Evolutionary conservation across 169 alveolate species (phyloP).

Genomic region (Plasmodium sp.): DNA sequence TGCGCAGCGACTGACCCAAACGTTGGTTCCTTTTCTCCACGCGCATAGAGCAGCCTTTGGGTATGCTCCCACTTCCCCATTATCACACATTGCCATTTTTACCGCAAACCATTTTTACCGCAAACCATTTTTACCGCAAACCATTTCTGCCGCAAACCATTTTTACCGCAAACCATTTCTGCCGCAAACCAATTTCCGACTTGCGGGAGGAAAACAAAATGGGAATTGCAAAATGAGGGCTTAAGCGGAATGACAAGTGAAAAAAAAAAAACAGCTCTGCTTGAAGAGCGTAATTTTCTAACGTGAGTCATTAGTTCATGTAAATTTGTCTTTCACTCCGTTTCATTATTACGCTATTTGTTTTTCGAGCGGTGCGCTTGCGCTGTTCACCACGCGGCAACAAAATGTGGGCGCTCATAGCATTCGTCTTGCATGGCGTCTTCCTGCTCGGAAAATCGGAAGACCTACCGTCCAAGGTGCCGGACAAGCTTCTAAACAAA

Average conservation of each 20-base stretch:
- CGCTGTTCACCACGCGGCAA: not conserved
- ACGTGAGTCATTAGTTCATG: not conserved
- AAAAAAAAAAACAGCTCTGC: not conserved
- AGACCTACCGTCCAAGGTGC: not conserved
- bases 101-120: not conserved
- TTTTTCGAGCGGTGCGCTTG: not conserved
- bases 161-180: not conserved
- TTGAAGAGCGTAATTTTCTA: not conserved
- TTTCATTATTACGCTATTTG: not conserved
- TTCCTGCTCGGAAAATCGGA: slow-evolving; percentile 9
- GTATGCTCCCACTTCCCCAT: not conserved
- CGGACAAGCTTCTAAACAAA: slow-evolving; percentile 26
- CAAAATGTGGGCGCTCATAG: slow-evolving; percentile 7
- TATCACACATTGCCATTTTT: not conserved
- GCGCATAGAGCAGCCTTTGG: not conserved
- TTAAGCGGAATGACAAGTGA: not conserved
- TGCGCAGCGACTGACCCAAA: not conserved
- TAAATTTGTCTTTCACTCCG: not conserved
- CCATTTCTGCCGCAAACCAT: not conserved
- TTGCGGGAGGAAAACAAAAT: not conserved
- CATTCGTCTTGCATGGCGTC: not conserved
- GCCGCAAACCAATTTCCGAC: not conserved
- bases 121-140: not conserved
- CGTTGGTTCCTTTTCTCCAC: not conserved
- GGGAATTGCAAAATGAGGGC: not conserved